These are phyloP conservation scores for Penicillium sp. DNA, from an alignment of 2,329 filamentous ascomycete genomes.

Conservation along the genomic window DNA sequence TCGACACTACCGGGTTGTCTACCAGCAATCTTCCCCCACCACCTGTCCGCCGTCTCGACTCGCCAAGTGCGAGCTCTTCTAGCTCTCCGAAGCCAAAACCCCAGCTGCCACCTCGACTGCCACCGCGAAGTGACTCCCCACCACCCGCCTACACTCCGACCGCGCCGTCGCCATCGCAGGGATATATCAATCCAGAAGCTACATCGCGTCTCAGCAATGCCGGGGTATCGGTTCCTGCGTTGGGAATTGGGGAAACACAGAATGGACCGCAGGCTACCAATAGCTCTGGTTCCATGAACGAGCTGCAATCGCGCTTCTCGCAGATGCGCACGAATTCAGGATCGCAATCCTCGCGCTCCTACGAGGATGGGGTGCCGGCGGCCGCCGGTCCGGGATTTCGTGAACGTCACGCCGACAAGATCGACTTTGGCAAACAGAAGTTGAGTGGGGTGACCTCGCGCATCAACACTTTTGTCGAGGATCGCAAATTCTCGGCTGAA, in stretches of 20 bases:
- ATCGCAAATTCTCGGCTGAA: constrained; percentile 29
- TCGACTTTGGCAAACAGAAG: constrained; percentile 54
- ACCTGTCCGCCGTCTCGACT: constrained; percentile 49
- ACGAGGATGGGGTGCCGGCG: constrained; percentile 46
- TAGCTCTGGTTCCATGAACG: constrained; percentile 49
- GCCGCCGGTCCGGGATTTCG: constrained; percentile 55
- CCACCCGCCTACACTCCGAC: constrained; percentile 45
- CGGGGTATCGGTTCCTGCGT: constrained; percentile 69
- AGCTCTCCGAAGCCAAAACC: constrained; percentile 41
- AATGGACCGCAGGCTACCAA: constrained; percentile 22
- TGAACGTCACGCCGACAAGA: constrained; percentile 60
- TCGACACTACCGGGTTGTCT: constrained; percentile 64
- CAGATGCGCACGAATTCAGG: constrained; percentile 44
- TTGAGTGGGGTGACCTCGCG: constrained; percentile 45
- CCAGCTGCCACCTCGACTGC: constrained; percentile 62
- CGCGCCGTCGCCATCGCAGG: constrained; percentile 29
- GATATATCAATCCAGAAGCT: constrained; percentile 54
- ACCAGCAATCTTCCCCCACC: constrained; percentile 66
- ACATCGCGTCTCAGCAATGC: constrained; percentile 62
- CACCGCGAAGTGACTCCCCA: constrained; percentile 56
- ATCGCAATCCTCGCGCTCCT: constrained; percentile 50
- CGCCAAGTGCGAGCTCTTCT: constrained; percentile 25
- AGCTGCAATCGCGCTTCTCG: constrained; percentile 63
- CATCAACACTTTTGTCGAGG: constrained; percentile 45
- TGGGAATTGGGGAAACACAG: constrained; percentile 59